A percentile compares a stretch with the other conserved stretches of the same genome.
Evolutionary conservation across 495 filamentous ascomycete species (phyloP).

Genomic region (Cercophora newfieldiana): DNA sequence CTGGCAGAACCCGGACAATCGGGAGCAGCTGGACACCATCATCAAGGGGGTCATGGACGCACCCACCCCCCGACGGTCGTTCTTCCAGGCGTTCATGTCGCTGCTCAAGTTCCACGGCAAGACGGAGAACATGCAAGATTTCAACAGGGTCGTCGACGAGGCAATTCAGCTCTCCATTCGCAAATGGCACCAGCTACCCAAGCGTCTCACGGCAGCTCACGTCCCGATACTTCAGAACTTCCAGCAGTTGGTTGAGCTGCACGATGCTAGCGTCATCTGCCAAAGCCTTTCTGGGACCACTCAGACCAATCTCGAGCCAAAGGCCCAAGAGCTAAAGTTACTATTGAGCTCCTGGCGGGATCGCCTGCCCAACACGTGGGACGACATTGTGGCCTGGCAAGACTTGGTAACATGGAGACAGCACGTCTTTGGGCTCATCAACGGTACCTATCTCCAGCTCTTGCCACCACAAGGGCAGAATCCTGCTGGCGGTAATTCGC

Average conservation of each 20-base stretch:
- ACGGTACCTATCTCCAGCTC: constrained; percentile 84
- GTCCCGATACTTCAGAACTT: constrained; percentile 95
- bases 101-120: constrained; percentile 90
- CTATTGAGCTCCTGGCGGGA: constrained; percentile 95
- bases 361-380: constrained; percentile 94
- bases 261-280: constrained; percentile 96
- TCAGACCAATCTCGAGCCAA: constrained; percentile 81
- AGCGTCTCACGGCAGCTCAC: constrained; percentile 91
- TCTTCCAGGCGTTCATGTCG: constrained; percentile 98
- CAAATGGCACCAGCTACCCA: constrained; percentile 96
- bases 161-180: constrained; percentile 93
- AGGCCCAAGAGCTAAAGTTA: constrained; percentile 93
- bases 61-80: constrained; percentile 86
- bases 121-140: constrained; percentile 75
- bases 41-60: constrained; percentile 97
- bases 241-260: constrained; percentile 96
- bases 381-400: constrained; percentile 99
- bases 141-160: constrained; percentile 88
- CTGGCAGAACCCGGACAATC: constrained; percentile 81
- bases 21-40: constrained; percentile 83
- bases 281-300: constrained; percentile 83
- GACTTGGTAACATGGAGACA: constrained; percentile 98
- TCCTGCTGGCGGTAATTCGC: constrained; percentile 70
- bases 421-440: constrained; percentile 98
- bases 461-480: constrained; percentile 74